phyloP scores from a whole-genome alignment of 768 basidiomycete genomes.

The Amanita subjunquillea region DNA sequence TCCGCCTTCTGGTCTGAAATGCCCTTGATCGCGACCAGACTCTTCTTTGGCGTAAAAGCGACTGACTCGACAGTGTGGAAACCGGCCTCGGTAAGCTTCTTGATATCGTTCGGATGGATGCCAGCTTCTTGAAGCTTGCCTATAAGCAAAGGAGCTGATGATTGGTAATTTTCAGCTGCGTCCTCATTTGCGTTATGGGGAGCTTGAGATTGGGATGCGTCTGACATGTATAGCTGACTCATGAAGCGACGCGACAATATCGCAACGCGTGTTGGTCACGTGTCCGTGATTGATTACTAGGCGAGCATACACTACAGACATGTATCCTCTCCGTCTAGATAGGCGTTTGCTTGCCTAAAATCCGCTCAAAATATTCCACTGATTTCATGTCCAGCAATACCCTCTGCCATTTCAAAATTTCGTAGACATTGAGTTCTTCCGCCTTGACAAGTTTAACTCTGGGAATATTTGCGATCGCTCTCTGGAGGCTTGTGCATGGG shows the following conservation, averaged over 20 bases:
- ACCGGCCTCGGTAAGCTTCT: conserved; percentile 90
- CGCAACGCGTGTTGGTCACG: conserved; percentile 17
- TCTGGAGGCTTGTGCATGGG: conserved; percentile 43
- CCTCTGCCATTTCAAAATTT: conserved; percentile 75
- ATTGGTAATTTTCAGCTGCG: conserved; percentile 44
- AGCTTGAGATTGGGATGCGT: conserved; percentile 40
- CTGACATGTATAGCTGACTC: conserved; percentile 34
- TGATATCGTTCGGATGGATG: conserved; percentile 82
- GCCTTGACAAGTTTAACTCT: conserved; percentile 53
- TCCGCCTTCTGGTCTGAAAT: conserved; percentile 97
- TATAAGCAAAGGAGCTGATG: conserved; percentile 78
- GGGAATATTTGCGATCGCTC: conserved; percentile 65
- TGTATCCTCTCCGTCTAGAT: background rate
- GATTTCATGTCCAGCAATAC: conserved; percentile 75
- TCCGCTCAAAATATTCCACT: conserved; percentile 67
- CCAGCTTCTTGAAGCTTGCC: conserved; percentile 82
- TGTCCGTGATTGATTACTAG: conserved; percentile 11
- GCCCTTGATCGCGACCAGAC: conserved; percentile 83
- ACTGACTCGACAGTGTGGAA: conserved; percentile 92
- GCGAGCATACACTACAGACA: background rate
- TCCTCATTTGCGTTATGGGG: conserved; percentile 35
- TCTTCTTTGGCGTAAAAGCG: conserved; percentile 95
- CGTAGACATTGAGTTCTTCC: conserved; percentile 67
- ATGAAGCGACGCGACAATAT: conserved; percentile 1
- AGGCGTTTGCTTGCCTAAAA: conserved; percentile 32